Evolutionary conservation across 306 rosid genomes (phyloP).

Genomic region (Inga oerstediana): DNA sequence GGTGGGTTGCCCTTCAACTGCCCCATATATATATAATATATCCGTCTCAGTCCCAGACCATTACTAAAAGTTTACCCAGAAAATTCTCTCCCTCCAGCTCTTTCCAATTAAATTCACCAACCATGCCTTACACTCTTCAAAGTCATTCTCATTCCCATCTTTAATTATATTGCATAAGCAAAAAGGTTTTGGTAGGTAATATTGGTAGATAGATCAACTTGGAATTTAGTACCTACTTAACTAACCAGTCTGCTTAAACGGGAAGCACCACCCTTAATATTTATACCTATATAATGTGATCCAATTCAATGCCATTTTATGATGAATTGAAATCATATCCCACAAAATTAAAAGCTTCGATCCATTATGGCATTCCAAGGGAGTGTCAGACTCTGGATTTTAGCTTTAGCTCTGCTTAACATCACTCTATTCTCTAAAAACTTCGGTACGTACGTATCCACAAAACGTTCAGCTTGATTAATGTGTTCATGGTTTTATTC

Average conservation of each 20-base stretch:
- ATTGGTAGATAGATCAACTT: slow-evolving; percentile 34
- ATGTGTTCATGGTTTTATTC: background rate
- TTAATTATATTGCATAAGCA: background rate
- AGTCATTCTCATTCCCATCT: slow-evolving; percentile 17
- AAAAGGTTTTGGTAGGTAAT: slow-evolving; percentile 36
- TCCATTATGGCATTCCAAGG: slow-evolving; percentile 51
- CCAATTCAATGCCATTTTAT: background rate
- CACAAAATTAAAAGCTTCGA: slow-evolving; percentile 28
- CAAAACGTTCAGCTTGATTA: background rate
- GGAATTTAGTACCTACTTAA: slow-evolving; percentile 30
- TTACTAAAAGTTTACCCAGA: background rate
- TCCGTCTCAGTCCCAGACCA: slow-evolving; percentile 2
- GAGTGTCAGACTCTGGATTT: slow-evolving; percentile 35
- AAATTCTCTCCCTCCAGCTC: slow-evolving; percentile 3
- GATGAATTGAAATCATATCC: background rate
- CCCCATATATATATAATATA: background rate
- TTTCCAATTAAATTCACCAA: slow-evolving; percentile 38
- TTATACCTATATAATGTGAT: slow-evolving; percentile 30
- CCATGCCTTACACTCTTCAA: slow-evolving; percentile 8
- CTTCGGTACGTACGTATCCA: slow-evolving; percentile 45
- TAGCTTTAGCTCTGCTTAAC: slow-evolving; percentile 43
- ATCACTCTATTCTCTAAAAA: slow-evolving; percentile 38
- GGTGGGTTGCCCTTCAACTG: slow-evolving; percentile 69
- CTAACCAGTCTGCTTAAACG: background rate
- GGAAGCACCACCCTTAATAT: background rate